Conservation (phyloP, 768 basidiomycete species). For the Agrocybe praecox region DNA sequence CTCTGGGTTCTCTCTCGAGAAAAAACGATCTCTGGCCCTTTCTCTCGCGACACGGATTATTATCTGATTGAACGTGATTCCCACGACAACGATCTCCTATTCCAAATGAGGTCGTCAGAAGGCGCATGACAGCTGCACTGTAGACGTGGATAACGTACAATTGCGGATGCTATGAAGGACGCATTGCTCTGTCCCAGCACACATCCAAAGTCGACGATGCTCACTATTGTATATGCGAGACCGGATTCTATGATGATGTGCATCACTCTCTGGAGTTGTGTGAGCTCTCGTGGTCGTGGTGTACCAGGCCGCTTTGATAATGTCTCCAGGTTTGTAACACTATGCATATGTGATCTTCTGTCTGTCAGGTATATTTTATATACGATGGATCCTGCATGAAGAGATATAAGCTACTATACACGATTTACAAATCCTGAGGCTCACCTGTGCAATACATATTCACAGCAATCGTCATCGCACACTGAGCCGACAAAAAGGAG, state of each 20-base stretch:
- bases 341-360: neutral
- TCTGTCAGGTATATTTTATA: neutral
- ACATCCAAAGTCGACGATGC: neutral
- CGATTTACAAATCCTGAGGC: neutral
- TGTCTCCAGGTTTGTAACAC: neutral
- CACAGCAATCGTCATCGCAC: neutral
- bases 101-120: no score
- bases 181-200: neutral
- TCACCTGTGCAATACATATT: neutral
- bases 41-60: neutral
- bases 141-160: neutral
- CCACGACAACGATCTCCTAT: neutral
- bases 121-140: no score
- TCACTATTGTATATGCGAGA: neutral
- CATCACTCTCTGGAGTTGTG: neutral
- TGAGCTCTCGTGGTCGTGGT: neutral
- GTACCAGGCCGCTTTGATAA: neutral
- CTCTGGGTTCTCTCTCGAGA: no score
- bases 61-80: neutral
- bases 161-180: neutral
- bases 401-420: no score
- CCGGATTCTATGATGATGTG: neutral
- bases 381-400: neutral
- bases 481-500: neutral
- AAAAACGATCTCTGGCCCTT: no score